Conservation (phyloP, 2,329 filamentous ascomycete species). For the Hypoxylon sp. region DNA sequence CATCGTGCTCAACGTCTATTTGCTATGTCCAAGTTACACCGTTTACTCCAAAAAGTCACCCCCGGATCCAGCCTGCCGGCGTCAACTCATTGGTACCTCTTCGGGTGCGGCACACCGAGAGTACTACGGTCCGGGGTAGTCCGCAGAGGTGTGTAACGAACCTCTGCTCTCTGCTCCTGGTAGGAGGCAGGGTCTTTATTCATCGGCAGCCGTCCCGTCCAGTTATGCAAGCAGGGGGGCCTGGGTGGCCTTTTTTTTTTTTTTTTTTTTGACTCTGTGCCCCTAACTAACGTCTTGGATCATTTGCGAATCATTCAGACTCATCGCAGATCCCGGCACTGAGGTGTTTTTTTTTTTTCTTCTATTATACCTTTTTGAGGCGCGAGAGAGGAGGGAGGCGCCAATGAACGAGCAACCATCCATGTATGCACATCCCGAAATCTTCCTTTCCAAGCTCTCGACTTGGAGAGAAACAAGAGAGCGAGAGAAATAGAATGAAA, state of each 20-base stretch:
- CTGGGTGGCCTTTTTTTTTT: background rate
- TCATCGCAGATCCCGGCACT: background rate
- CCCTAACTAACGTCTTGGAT: slow-evolving; percentile 5
- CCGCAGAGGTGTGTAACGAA: background rate
- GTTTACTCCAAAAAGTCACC: background rate
- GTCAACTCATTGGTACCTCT: background rate
- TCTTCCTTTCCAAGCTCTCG: too few species aligned
- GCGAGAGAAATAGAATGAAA: too few species aligned
- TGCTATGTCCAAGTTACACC: background rate
- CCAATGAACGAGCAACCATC: background rate
- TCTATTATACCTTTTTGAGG: too few species aligned
- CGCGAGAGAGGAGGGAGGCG: background rate
- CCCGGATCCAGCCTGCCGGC: background rate
- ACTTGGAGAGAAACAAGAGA: too few species aligned
- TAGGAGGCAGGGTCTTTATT: slow-evolving; percentile 7
- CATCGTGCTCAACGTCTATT: background rate
- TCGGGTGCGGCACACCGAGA: background rate
- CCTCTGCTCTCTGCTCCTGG: background rate
- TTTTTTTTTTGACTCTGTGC: background rate
- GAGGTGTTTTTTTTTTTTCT: too few species aligned
- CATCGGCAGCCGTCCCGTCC: slow-evolving; percentile 5
- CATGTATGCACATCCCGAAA: too few species aligned
- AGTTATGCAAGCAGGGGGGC: slow-evolving; percentile 16
- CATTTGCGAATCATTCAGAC: slow-evolving; percentile 6
- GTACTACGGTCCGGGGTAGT: background rate